Conservation (phyloP, 768 basidiomycete species). For the Clavaria fumosa region DNA sequence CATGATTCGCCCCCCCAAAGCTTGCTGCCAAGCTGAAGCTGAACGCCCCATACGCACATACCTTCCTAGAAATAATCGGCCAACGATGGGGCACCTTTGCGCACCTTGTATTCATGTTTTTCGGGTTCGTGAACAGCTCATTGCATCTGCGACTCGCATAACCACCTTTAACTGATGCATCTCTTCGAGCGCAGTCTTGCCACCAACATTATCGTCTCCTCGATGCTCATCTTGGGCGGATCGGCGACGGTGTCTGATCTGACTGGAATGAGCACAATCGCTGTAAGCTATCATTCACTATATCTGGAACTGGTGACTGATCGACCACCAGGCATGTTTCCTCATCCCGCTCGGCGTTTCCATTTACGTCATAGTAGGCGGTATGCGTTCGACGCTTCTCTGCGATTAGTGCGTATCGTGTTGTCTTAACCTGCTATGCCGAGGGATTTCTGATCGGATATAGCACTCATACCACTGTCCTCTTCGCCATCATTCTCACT, state of each 20-base stretch:
- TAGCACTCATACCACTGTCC: constrained; percentile 75
- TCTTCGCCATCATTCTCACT: constrained; percentile 73
- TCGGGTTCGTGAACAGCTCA: constrained; percentile 36
- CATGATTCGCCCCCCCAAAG: constrained; percentile 19
- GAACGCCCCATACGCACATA: constrained; percentile 79
- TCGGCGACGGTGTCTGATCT: constrained; percentile 79
- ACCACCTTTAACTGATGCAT: too few species aligned
- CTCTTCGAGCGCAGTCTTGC: constrained; percentile 43
- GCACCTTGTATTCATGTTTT: constrained; percentile 80
- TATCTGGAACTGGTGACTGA: background rate
- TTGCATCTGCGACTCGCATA: too few species aligned
- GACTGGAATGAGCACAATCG: constrained; percentile 83
- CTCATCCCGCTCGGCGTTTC: constrained; percentile 78
- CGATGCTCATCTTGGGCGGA: constrained; percentile 66
- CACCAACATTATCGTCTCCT: constrained; percentile 86
- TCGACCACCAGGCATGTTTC: constrained; percentile 53
- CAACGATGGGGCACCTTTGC: constrained; percentile 67
- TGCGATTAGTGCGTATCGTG: constrained; percentile 61
- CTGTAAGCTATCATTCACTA: constrained; percentile 24
- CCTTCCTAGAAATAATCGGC: constrained; percentile 79
- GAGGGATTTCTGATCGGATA: background rate
- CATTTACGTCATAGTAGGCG: constrained; percentile 77
- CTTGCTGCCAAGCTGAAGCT: constrained; percentile 84
- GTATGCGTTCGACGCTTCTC: constrained; percentile 73
- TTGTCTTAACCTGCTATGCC: background rate